Percentiles rank a stretch among this genome's conserved stretches.
Conservation (phyloP, 2,329 filamentous ascomycete species). For the Fonsecaea multimorphosa region DNA sequence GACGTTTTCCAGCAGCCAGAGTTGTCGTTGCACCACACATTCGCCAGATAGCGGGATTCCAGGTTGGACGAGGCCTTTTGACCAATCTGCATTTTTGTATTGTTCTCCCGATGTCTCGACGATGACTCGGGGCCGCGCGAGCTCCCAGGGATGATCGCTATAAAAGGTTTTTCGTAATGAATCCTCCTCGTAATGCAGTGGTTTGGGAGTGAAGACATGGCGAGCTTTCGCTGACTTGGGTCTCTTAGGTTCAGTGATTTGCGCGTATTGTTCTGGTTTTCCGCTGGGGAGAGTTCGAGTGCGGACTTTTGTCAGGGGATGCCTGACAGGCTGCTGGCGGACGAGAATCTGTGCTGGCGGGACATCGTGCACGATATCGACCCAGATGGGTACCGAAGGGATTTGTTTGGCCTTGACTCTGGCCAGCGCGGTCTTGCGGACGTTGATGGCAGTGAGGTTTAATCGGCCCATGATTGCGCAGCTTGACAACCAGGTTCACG, state of each 20-base stretch:
- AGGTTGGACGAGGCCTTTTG: slow-evolving; percentile 71
- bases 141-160: slow-evolving; percentile 94
- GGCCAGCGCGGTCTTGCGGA: slow-evolving; percentile 51
- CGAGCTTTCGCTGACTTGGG: slow-evolving; percentile 65
- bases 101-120: slow-evolving; percentile 88
- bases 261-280: slow-evolving; percentile 33
- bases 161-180: slow-evolving; percentile 80
- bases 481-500: not conserved
- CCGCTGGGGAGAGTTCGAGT: slow-evolving; percentile 42
- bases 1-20: slow-evolving; percentile 77
- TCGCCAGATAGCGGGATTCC: slow-evolving; percentile 82
- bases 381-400: slow-evolving; percentile 57
- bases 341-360: slow-evolving; percentile 67
- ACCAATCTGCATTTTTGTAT: slow-evolving; percentile 63
- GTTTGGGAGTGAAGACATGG: slow-evolving; percentile 79
- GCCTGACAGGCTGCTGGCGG: slow-evolving; percentile 60
- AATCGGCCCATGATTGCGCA: slow-evolving; percentile 51
- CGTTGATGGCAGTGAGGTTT: slow-evolving; percentile 54
- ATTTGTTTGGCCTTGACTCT: slow-evolving; percentile 48
- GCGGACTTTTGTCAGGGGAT: slow-evolving; percentile 50
- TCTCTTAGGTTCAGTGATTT: slow-evolving; percentile 32
- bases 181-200: slow-evolving; percentile 83
- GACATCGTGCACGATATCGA: slow-evolving; percentile 60
- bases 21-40: slow-evolving; percentile 88
- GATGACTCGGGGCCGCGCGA: slow-evolving; percentile 84